Evolutionary conservation across 495 filamentous ascomycete genomes (phyloP).

Genomic region (Baudoinia panamericana): DNA sequence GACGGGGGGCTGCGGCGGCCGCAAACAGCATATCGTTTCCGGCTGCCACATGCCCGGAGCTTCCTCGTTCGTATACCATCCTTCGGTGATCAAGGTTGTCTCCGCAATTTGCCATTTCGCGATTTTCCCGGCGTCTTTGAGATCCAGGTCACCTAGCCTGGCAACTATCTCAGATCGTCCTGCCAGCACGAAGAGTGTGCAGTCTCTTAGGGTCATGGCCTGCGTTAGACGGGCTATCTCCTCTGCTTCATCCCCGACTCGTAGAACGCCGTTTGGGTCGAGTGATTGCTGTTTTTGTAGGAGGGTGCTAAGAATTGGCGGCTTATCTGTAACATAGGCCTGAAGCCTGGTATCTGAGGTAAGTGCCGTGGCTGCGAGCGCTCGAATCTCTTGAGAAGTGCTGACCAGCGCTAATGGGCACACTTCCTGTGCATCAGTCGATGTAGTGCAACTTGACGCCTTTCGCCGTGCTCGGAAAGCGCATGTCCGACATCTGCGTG

Average conservation of each 20-base stretch:
- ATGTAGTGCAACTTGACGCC: constrained; percentile 6
- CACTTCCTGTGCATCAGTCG: constrained; percentile 12
- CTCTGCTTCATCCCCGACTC: too few species aligned
- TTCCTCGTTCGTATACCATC: constrained; percentile 55
- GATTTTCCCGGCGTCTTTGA: constrained; percentile 56
- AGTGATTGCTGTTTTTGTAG: not conserved
- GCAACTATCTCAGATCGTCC: constrained; percentile 50
- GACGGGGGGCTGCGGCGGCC: too few species aligned
- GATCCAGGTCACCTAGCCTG: constrained; percentile 73
- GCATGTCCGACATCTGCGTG: constrained; percentile 73
- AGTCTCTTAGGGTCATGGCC: constrained; percentile 85
- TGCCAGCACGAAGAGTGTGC: constrained; percentile 60
- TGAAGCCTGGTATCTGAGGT: not conserved
- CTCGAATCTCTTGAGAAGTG: not conserved
- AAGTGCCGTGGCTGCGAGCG: not conserved
- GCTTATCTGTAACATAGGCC: constrained; percentile 2
- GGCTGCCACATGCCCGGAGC: too few species aligned
- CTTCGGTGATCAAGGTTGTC: constrained; percentile 46
- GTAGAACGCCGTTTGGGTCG: constrained; percentile 18
- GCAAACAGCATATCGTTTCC: too few species aligned
- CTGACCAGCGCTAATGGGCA: constrained; percentile 14
- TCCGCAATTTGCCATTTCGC: constrained; percentile 62
- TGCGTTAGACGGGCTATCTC: constrained; percentile 22
- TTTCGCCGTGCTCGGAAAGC: constrained; percentile 54
- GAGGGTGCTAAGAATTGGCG: not conserved